Evolutionary conservation across 768 basidiomycete genomes (phyloP).

Genomic region (Mycena olivaceomarginata): DNA sequence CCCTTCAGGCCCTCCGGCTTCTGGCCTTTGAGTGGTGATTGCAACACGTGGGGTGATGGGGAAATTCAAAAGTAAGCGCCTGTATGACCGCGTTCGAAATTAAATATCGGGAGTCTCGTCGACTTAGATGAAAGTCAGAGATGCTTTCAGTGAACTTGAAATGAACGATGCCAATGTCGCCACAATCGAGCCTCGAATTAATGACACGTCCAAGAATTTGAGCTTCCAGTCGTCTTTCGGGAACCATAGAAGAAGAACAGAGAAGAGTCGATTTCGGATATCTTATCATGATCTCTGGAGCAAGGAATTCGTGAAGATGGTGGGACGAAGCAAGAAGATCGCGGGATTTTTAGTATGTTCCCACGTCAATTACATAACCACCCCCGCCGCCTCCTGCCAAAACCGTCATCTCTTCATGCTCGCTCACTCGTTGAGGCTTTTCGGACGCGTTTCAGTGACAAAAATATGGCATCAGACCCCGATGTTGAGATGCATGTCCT

Average conservation of each 20-base stretch:
- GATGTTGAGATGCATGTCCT: background rate
- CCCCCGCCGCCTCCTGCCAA: background rate
- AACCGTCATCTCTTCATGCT: slow-evolving; percentile 18
- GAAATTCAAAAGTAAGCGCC: slow-evolving; percentile 15
- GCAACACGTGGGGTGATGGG: slow-evolving; percentile 36
- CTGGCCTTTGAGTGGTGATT: slow-evolving; percentile 43
- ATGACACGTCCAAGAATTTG: background rate
- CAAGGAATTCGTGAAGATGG: background rate
- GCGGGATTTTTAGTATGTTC: background rate
- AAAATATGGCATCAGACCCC: background rate
- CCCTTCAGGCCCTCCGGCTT: slow-evolving; percentile 38
- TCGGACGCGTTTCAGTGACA: slow-evolving; percentile 12
- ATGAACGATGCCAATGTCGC: background rate
- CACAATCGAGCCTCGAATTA: background rate
- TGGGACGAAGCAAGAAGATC: background rate
- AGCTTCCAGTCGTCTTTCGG: background rate
- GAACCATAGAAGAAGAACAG: background rate
- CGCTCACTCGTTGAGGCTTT: slow-evolving; percentile 15
- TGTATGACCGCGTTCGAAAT: background rate
- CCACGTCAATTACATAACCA: background rate
- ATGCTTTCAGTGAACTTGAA: slow-evolving; percentile 27
- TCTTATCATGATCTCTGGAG: background rate
- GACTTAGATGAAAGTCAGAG: slow-evolving; percentile 7
- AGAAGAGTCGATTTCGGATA: background rate
- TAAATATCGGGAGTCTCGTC: background rate